Percentiles rank a stretch among this genome's conserved stretches.
These are phyloP conservation scores for Vitrella brassicaformis DNA, from an alignment of 73 alveolate genomes.

Conservation along the genomic window DNA sequence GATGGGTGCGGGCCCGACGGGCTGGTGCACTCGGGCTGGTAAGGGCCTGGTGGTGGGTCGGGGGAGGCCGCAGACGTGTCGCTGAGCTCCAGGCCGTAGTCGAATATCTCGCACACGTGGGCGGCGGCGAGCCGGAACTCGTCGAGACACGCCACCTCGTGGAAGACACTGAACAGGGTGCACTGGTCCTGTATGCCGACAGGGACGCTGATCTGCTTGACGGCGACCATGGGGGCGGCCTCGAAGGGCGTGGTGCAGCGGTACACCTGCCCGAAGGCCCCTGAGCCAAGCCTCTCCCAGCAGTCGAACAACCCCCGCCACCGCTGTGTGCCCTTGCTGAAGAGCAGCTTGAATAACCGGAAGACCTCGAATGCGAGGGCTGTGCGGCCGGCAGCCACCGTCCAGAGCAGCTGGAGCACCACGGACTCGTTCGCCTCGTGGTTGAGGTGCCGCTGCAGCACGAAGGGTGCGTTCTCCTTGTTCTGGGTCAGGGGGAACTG, in stretches of 20 bases:
- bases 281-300: neutral
- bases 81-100: conserved; percentile 71
- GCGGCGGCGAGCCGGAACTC: conserved; percentile 65
- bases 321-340: neutral
- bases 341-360: neutral
- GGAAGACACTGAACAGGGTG: conserved; percentile 73
- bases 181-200: conserved; percentile 72
- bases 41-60: neutral
- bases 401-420: neutral
- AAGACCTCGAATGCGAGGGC: neutral
- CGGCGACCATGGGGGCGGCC: conserved; percentile 51
- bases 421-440: neutral
- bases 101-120: conserved; percentile 70
- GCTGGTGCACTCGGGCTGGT: neutral
- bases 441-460: neutral
- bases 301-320: neutral
- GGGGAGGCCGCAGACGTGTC: neutral
- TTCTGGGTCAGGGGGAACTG: no score
- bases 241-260: neutral
- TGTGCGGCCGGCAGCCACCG: neutral
- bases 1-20: neutral
- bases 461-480: neutral
- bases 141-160: conserved; percentile 81
- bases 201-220: conserved; percentile 73
- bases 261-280: neutral